Percentiles rank a stretch among this genome's conserved stretches.
Conservation (phyloP, 1,284 basidiomycete genomes). For the Apiotrichum veenhuisii region DNA sequence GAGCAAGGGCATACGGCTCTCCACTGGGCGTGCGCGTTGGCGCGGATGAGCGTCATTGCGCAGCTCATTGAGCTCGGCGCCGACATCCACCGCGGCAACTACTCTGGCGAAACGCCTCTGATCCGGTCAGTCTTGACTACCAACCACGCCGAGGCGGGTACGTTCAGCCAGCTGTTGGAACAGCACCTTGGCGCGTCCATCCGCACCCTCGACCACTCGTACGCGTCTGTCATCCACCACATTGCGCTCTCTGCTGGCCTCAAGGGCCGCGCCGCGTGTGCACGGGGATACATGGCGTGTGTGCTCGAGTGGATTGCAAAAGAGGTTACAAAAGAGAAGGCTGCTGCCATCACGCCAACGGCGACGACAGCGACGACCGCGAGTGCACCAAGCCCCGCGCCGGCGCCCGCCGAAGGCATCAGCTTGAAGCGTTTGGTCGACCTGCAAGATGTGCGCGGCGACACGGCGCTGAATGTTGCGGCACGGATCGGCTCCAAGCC, state of each 20-base stretch:
- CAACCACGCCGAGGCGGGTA: slow-evolving; percentile 72
- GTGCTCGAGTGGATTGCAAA: slow-evolving; percentile 75
- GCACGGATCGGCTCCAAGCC: slow-evolving; percentile 88
- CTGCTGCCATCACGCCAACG: background rate
- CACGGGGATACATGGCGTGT: slow-evolving; percentile 88
- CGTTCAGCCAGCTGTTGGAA: slow-evolving; percentile 68
- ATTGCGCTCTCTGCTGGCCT: slow-evolving; percentile 86
- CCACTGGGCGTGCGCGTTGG: slow-evolving; percentile 88
- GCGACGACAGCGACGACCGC: slow-evolving; percentile 48
- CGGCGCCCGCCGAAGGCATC: slow-evolving; percentile 20
- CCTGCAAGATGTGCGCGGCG: slow-evolving; percentile 91
- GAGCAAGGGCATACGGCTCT: slow-evolving; percentile 92
- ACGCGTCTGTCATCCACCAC: slow-evolving; percentile 89
- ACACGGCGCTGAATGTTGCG: slow-evolving; percentile 92
- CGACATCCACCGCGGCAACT: slow-evolving; percentile 84
- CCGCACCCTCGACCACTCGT: slow-evolving; percentile 84
- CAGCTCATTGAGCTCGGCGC: slow-evolving; percentile 70
- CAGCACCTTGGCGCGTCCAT: slow-evolving; percentile 59
- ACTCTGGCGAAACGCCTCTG: slow-evolving; percentile 89
- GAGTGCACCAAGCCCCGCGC: background rate
- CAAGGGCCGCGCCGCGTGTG: slow-evolving; percentile 75
- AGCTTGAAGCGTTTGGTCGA: slow-evolving; percentile 75
- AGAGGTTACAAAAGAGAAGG: slow-evolving; percentile 23
- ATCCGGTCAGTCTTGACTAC: slow-evolving; percentile 88
- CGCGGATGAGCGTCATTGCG: slow-evolving; percentile 63